These are phyloP conservation scores for Lactarius tabidus DNA, from an alignment of 768 basidiomycete species.

Conservation along the genomic window DNA sequence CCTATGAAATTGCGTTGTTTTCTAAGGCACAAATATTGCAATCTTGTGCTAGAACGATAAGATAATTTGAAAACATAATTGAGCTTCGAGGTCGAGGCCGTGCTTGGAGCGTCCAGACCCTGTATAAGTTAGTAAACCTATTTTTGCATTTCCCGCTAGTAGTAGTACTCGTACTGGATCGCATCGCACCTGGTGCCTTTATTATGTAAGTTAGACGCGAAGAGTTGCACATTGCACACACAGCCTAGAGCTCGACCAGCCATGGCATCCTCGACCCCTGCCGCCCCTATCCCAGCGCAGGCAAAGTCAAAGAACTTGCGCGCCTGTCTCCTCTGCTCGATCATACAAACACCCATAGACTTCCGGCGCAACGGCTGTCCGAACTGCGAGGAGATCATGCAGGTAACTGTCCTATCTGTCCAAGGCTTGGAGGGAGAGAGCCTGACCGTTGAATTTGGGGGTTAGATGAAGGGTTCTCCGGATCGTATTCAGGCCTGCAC, in stretches of 20 bases:
- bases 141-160: neutral
- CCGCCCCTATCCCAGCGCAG: constrained; percentile 49
- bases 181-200: too few species aligned
- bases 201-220: too few species aligned
- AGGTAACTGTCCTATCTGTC: constrained; percentile 52
- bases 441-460: neutral
- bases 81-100: too few species aligned
- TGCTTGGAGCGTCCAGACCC: neutral
- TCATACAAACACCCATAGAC: constrained; percentile 78
- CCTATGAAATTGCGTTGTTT: neutral
- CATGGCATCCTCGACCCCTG: constrained; percentile 15
- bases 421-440: neutral
- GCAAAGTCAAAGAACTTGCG: constrained; percentile 72
- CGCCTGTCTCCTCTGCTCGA: constrained; percentile 91
- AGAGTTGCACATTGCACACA: too few species aligned
- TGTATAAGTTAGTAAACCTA: too few species aligned
- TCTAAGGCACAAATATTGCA: neutral
- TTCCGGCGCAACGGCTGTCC: constrained; percentile 88
- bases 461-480: constrained; percentile 79
- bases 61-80: neutral
- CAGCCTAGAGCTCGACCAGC: neutral
- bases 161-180: neutral
- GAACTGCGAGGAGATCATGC: constrained; percentile 94
- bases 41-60: neutral
- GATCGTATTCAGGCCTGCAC: constrained; percentile 87